A percentile compares a stretch with the other conserved stretches of the same genome.
Conservation (phyloP, 176 grass and related monocot species). For the Oryza meyeriana region DNA sequence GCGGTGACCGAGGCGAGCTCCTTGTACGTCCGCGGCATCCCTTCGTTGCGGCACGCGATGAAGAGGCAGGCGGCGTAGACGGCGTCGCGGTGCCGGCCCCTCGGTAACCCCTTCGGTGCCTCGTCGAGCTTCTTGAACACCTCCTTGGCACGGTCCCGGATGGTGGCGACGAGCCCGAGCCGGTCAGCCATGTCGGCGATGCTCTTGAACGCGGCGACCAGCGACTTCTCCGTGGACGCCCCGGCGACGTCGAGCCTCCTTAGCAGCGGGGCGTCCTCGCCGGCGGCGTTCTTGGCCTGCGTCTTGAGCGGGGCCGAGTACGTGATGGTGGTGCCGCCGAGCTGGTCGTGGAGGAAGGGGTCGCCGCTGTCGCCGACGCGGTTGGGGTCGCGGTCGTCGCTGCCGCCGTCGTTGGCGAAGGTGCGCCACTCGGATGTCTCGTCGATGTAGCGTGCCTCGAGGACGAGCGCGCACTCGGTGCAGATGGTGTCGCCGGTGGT, state of each 20-base stretch:
- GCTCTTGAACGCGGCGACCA: slow-evolving; percentile 26
- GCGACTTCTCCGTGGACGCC: background rate
- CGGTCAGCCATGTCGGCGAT: slow-evolving; percentile 52
- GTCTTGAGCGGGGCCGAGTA: background rate
- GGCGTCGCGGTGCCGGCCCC: slow-evolving; percentile 18
- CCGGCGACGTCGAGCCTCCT: background rate
- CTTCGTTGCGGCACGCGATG: slow-evolving; percentile 55
- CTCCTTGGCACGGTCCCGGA: slow-evolving; percentile 43
- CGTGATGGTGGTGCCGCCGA: slow-evolving; percentile 40
- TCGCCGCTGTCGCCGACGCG: slow-evolving; percentile 48
- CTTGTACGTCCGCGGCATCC: slow-evolving; percentile 51
- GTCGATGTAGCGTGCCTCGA: slow-evolving; percentile 57
- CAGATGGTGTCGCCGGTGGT: slow-evolving; percentile 62
- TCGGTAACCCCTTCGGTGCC: slow-evolving; percentile 16
- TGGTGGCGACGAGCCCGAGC: slow-evolving; percentile 42
- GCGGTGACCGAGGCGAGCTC: slow-evolving; percentile 41
- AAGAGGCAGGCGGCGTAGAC: slow-evolving; percentile 55
- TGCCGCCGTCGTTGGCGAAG: slow-evolving; percentile 43
- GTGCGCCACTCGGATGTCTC: slow-evolving; percentile 67
- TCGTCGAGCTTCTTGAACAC: slow-evolving; percentile 39
- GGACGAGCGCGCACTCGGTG: slow-evolving; percentile 64
- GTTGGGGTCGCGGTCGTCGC: slow-evolving; percentile 52
- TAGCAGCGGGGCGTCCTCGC: background rate
- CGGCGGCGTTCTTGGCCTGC: background rate
- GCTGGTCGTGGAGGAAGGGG: slow-evolving; percentile 38